Evolutionary conservation across 2,329 filamentous ascomycete genomes (phyloP).

Genomic region (Fusarium kyushuense): DNA sequence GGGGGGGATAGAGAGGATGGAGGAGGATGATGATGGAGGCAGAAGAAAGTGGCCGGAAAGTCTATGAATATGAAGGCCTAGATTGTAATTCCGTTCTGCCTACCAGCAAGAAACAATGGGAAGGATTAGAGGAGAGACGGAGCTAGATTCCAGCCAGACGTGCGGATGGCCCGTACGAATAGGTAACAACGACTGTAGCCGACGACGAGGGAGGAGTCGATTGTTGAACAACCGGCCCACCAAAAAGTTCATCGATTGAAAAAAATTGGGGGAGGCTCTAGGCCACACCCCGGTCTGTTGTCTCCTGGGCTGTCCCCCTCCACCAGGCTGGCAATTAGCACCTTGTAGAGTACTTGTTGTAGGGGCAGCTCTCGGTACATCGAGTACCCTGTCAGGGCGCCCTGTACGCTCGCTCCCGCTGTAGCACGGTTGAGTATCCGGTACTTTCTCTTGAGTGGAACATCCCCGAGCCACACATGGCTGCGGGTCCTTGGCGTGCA

Average conservation of each 20-base stretch:
- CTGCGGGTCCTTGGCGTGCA: conserved; percentile 47
- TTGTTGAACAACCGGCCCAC: conserved; percentile 55
- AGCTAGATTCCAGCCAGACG: conserved; percentile 33
- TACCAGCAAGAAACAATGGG: conserved; percentile 46
- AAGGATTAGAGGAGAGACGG: conserved; percentile 42
- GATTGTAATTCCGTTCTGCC: conserved; percentile 42
- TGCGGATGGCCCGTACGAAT: conserved; percentile 44
- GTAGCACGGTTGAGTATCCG: conserved; percentile 41
- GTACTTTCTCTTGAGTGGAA: conserved; percentile 44
- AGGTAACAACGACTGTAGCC: conserved; percentile 49
- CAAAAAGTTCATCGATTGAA: conserved; percentile 48
- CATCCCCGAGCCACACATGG: conserved; percentile 47
- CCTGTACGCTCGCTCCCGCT: conserved; percentile 29
- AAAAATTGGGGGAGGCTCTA: conserved; percentile 52
- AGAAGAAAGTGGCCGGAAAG: conserved; percentile 44
- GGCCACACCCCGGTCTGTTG: conserved; percentile 40
- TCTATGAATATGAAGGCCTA: conserved; percentile 46
- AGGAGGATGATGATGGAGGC: conserved; percentile 39
- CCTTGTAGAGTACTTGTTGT: conserved; percentile 25
- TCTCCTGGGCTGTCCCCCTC: conserved; percentile 23
- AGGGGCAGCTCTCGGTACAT: conserved; percentile 41
- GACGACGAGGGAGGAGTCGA: conserved; percentile 48
- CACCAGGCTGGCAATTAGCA: conserved; percentile 15
- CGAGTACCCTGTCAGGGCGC: conserved; percentile 28
- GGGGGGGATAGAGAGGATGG: conserved; percentile 16